These are phyloP conservation scores for Scenedesmus sp. DNA, from an alignment of 163 green algal genomes.

Conservation along the genomic window DNA sequence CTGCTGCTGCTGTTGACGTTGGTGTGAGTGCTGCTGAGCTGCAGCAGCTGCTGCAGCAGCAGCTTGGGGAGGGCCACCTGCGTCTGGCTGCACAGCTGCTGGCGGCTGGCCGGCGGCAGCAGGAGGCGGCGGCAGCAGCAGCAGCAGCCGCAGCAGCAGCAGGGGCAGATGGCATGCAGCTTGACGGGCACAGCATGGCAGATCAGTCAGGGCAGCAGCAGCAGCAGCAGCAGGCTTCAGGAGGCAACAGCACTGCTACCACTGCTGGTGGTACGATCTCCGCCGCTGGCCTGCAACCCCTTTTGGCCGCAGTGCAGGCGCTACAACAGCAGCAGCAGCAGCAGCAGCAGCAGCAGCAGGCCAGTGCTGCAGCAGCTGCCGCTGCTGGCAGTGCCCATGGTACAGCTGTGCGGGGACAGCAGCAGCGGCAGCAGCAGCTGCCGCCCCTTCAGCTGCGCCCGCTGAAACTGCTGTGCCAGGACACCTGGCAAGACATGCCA, in stretches of 20 bases:
- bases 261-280: not conserved
- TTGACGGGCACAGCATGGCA: not conserved
- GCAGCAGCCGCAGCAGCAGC: constrained; percentile 6
- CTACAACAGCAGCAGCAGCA: constrained; percentile 18
- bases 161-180: not conserved
- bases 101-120: not conserved
- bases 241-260: not conserved
- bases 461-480: not conserved
- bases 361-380: not conserved
- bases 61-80: not conserved
- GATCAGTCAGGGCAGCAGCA: not conserved
- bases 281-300: not conserved
- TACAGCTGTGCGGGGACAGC: not conserved
- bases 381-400: not conserved
- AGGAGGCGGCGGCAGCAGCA: not conserved
- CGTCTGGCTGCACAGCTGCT: constrained; percentile 23
- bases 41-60: constrained; percentile 1
- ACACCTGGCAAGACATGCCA: not conserved
- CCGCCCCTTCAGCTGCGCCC: not conserved
- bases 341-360: not conserved
- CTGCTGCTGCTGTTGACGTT: not conserved
- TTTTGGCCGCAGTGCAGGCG: constrained; percentile 17
- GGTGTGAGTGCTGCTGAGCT: not conserved
- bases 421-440: constrained; percentile 20
- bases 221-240: not conserved